Base-by-base conservation (phyloP, 106 monocot genomes). In the Iris macrosiphon region DNA sequence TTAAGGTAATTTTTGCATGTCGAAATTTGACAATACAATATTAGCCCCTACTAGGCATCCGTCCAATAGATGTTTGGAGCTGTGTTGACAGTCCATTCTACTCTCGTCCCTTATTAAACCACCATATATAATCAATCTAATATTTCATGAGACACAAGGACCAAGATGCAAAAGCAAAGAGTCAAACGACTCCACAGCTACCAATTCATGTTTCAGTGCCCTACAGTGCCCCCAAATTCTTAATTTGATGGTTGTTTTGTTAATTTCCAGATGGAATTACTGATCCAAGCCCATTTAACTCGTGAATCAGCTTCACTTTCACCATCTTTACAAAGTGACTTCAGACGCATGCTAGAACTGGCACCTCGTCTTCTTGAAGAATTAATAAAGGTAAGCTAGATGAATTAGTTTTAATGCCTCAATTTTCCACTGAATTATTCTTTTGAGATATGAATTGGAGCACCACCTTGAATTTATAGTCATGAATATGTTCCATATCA, bases 351-450 rank as follows among this genome's bases (percentile, higher is more conserved):
- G 73, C 67, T 94, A 55, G 84, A 88, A 64, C 88, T 94, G 62
- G 84, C 94, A 62, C 88, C 88, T 48, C 75, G 88, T 38, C 84
- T 94, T 67, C 88, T 89, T 31, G 94, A 88, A 69, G 88, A 94
- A 55, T 62, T 88, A 18, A 19, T 94, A 46, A 88, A 88, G 94
- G 88, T 87, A 40, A 37, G 29, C 22, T 46, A 41, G 12, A 33
- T 20, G 22, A 20, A 45, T 44, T 13, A 20, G 2, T 14, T 40
- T 59, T 59, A 59, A 27, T 17, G 16, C 39, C 43, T 28, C 8
- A 29, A 27, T 16, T 19, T 41, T 52, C 26, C 14, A 23, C 10
- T 47, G 46, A 8, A 10, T 25, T 2, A 23, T 47, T 24, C 14
- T 47, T 14, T 8, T 22, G 6, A 45, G 6, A 23, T 21, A 44